These are phyloP conservation scores for Orbilia ellipsospora DNA, from an alignment of 2,329 filamentous ascomycete species.

Conservation along the genomic window DNA sequence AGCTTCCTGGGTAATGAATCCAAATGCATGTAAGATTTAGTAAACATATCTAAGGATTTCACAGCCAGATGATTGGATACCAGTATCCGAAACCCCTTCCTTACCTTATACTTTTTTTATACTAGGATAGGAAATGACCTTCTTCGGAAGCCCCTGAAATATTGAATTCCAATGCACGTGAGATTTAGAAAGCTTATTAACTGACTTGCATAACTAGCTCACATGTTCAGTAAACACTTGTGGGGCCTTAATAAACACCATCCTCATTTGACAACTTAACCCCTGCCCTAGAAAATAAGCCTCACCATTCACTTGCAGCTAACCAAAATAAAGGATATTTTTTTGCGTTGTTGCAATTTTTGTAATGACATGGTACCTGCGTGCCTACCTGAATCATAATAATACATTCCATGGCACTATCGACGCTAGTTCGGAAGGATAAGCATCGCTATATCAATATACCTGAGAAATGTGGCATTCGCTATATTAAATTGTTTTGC, in stretches of 20 bases:
- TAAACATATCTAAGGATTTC: conserved; percentile 4
- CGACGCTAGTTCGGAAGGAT: conserved; percentile 4
- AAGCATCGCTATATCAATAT: conserved; percentile 4
- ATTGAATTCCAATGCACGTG: conserved; percentile 4
- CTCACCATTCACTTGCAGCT: conserved; percentile 5
- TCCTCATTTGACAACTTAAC: not conserved
- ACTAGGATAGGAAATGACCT: conserved; percentile 2
- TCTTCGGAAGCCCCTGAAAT: conserved; percentile 2
- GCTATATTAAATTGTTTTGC: conserved; percentile 7
- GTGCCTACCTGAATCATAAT: not conserved
- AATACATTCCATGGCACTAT: conserved; percentile 5
- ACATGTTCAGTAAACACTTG: conserved; percentile 4
- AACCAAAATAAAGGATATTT: conserved; percentile 5
- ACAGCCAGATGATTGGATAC: conserved; percentile 2
- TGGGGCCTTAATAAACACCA: not conserved
- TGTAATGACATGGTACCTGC: conserved; percentile 5
- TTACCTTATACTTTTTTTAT: conserved; percentile 5
- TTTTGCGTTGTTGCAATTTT: conserved; percentile 4
- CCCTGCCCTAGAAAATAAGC: conserved; percentile 4
- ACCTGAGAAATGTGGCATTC: conserved; percentile 1
- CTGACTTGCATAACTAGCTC: conserved; percentile 3
- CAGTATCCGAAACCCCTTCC: conserved; percentile 5
- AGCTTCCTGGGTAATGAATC: not conserved
- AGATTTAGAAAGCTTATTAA: conserved; percentile 7
- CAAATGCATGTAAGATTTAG: conserved; percentile 2